Base-by-base conservation (phyloP, 352 stramenopile genomes). In the Pythium sp. region DNA sequence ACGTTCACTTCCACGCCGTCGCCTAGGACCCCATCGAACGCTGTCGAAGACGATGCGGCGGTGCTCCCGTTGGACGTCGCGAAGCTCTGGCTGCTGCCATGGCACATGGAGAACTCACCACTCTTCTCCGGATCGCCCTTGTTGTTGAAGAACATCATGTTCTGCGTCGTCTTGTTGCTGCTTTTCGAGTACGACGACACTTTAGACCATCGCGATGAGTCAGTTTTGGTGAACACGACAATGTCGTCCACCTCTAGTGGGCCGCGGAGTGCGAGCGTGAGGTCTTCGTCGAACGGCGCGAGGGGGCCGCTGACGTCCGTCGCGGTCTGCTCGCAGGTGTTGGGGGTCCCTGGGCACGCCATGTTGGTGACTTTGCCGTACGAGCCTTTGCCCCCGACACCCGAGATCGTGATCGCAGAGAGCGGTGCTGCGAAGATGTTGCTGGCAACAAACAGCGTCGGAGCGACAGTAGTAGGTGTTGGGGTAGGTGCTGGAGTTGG, bases 111-210 rank as follows among this genome's bases (percentile, higher is more conserved):
- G 38, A 81, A 83, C 34, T 76, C 71, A 8, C 77, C 70, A 20
- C 74, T 81, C 58, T 72, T 71, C 2, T 70, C 36, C 20, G 60
- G 28, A 36, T 79, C 70, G n/a, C 77, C 77, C 24, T 77, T 76
- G 72, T 85, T 87, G 68, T 85, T 87, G 34, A 87, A 68, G 59
- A 87, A 84, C 7, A 82, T 75, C 73, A 82, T 74, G 72, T 87
- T 87, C 14, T 79, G 43, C 18, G 55, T 54, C 15, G 62, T 62
- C 4, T 41, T 70, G 1, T 18, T 30, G 18, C 76, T 74, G 11
- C 4, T 43, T 12, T 32, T 57, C 3, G 65, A 79, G 68, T 72
- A 87, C 28, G 67, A 71, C 0, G 79, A 84, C 18, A 72, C 71
- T 22, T 67, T 71, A 0, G 54, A 61, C 77, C 73, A 83, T n/a